These are phyloP conservation scores for Cladosporium halotolerans DNA, from an alignment of 2,329 filamentous ascomycete genomes.

Conservation along the genomic window DNA sequence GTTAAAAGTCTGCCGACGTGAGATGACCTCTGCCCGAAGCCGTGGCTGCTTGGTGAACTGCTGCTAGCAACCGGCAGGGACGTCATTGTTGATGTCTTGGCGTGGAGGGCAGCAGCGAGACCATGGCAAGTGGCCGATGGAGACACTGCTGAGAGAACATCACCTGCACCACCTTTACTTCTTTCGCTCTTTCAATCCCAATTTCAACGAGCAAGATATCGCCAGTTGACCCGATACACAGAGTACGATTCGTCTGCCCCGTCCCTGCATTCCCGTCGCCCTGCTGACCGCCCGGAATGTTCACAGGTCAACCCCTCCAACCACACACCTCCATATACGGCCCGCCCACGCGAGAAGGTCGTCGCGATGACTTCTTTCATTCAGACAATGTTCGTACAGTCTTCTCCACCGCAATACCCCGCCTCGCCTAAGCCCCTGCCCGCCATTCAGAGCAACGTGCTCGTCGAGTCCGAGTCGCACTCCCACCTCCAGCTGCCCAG, in stretches of 20 bases:
- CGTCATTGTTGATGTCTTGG: background rate
- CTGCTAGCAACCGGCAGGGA: background rate
- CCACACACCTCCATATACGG: background rate
- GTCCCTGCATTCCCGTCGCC: conserved; percentile 4
- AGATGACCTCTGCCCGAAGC: too few species aligned
- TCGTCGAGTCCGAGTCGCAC: conserved; percentile 39
- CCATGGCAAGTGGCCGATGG: background rate
- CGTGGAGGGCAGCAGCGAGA: background rate
- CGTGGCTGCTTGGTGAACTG: too few species aligned
- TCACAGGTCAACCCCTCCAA: conserved; percentile 2
- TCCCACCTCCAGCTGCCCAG: conserved; percentile 24
- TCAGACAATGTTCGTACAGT: conserved; percentile 66
- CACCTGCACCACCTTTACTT: conserved; percentile 3
- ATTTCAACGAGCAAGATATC: background rate
- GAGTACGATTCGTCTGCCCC: background rate
- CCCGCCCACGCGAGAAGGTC: conserved; percentile 3
- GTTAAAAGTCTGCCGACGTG: too few species aligned
- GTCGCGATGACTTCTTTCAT: conserved; percentile 68
- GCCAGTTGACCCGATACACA: background rate
- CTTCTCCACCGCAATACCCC: conserved; percentile 32
- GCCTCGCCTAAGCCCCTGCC: conserved; percentile 33
- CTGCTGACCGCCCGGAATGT: conserved; percentile 11
- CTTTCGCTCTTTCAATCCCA: background rate
- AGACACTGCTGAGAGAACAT: background rate
- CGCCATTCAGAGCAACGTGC: conserved; percentile 37